phyloP scores from a whole-genome alignment of 2,329 filamentous ascomycete genomes.

The Aspergillus calidoustus region DNA sequence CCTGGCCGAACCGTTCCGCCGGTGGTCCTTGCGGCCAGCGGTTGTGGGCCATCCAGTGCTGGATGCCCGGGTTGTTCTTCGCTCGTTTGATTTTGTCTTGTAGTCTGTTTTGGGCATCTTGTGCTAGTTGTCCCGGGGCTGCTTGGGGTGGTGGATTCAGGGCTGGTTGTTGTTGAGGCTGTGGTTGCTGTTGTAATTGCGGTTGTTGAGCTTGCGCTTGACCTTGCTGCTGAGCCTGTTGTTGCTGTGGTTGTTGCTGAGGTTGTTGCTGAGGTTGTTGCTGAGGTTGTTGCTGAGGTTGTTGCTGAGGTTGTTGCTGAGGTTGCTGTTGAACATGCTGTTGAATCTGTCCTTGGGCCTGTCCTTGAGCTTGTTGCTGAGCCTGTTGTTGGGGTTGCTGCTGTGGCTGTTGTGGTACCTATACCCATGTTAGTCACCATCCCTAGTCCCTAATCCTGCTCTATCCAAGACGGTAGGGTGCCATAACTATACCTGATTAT shows the following conservation, averaged over 20 bases:
- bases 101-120: neutral
- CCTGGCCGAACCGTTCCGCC: neutral
- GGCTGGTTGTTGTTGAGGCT: neutral
- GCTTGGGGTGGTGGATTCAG: neutral
- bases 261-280: no score
- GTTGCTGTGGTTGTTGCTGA: no score
- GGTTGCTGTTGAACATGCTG: no score
- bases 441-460: neutral
- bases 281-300: neutral
- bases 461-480: neutral
- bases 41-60: neutral
- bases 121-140: neutral
- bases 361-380: no score
- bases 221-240: no score
- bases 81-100: neutral
- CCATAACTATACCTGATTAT: neutral
- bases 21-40: neutral
- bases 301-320: neutral
- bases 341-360: no score
- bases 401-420: neutral
- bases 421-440: neutral
- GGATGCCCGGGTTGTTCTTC: neutral
- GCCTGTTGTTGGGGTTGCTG: neutral
- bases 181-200: no score
- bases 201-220: no score